Conservation (phyloP, 495 filamentous ascomycete species). For the Physcia stellaris region DNA sequence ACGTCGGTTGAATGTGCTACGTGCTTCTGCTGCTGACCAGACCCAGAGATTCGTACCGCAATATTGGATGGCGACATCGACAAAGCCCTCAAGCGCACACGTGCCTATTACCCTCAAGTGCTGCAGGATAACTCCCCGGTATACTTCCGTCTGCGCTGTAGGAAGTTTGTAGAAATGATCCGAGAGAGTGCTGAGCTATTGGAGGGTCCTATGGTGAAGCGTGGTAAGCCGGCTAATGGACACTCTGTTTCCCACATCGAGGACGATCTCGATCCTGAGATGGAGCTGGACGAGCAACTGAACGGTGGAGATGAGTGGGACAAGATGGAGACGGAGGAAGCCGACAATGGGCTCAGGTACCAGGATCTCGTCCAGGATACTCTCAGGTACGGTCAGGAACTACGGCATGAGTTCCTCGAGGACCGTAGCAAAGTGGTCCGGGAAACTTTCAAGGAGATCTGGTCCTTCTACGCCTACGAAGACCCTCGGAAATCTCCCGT, state of each 20-base stretch:
- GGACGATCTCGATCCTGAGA: conserved; percentile 51
- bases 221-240: conserved; percentile 22
- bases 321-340: conserved; percentile 41
- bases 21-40: conserved; percentile 8
- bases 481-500: conserved; percentile 64
- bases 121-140: conserved; percentile 76
- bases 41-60: conserved; percentile 65
- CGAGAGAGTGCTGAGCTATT: conserved; percentile 60
- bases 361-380: conserved; percentile 50
- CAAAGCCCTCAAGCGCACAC: conserved; percentile 68
- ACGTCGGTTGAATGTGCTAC: conserved; percentile 17
- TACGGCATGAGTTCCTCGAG: conserved; percentile 60
- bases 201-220: conserved; percentile 23
- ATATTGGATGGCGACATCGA: conserved; percentile 93
- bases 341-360: conserved; percentile 26
- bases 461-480: conserved; percentile 75
- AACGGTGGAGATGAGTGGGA: conserved; percentile 34
- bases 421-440: conserved; percentile 54
- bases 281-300: conserved; percentile 67
- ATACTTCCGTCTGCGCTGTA: conserved; percentile 77
- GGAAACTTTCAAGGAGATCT: conserved; percentile 71
- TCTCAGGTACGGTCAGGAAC: conserved; percentile 65
- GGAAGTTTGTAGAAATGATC: conserved; percentile 96
- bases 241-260: conserved; percentile 21
- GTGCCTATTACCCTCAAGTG: conserved; percentile 65